Conservation (phyloP, 2,329 filamentous ascomycete species). For the Fusarium nanum region DNA sequence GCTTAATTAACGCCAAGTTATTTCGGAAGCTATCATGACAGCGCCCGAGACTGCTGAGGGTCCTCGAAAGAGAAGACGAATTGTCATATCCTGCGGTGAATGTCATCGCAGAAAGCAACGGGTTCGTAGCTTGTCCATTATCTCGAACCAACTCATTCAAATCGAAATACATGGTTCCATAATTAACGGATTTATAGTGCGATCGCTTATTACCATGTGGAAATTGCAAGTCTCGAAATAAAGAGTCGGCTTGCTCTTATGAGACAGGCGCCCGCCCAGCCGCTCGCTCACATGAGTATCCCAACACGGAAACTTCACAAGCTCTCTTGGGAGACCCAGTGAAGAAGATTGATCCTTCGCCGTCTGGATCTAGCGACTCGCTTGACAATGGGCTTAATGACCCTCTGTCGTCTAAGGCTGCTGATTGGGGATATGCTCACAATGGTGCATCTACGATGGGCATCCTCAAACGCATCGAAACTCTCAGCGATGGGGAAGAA, state of each 20-base stretch:
- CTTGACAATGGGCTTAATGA: conserved; percentile 37
- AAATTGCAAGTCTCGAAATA: conserved; percentile 69
- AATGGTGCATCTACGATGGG: conserved; percentile 64
- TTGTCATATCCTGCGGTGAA: conserved; percentile 72
- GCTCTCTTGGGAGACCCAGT: background rate
- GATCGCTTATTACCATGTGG: conserved; percentile 69
- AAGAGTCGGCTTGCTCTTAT: conserved; percentile 67
- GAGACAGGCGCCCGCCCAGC: conserved; percentile 62
- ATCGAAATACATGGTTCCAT: background rate
- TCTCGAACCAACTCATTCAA: no score
- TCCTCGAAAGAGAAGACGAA: conserved; percentile 63
- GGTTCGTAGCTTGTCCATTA: conserved; percentile 48
- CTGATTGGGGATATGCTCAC: conserved; percentile 66
- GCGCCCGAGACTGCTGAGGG: conserved; percentile 3
- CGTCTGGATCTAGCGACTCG: background rate
- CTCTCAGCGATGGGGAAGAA: conserved; percentile 49
- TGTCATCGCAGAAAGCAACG: conserved; percentile 74
- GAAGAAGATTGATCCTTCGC: background rate
- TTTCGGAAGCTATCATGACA: conserved; percentile 18
- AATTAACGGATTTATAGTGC: conserved; percentile 56
- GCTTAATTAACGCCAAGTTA: background rate
- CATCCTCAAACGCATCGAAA: conserved; percentile 67
- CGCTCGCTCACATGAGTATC: conserved; percentile 33
- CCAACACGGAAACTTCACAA: background rate
- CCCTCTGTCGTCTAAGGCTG: conserved; percentile 57